Evolutionary conservation across 1,284 basidiomycete species (phyloP).

Genomic region (Cryptococcus hybrid): DNA sequence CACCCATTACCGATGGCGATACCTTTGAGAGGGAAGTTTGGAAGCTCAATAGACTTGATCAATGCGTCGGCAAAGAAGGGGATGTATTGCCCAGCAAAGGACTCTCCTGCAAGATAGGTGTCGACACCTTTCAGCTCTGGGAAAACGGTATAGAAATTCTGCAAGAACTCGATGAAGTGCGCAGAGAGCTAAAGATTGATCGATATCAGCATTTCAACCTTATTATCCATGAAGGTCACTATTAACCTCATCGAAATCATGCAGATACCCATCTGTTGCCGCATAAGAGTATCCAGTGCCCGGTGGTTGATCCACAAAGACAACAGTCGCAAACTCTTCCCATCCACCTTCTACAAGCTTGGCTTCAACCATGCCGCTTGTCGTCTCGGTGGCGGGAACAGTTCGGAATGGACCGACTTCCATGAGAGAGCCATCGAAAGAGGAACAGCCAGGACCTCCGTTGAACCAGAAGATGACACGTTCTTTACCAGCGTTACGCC

Average conservation of each 20-base stretch:
- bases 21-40: conserved; percentile 63
- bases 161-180: conserved; percentile 80
- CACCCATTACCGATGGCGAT: conserved; percentile 95
- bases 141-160: conserved; percentile 85
- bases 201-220: too few relatives aligned
- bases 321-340: conserved; percentile 98
- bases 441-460: conserved; percentile 93
- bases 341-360: conserved; percentile 83
- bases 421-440: conserved; percentile 98
- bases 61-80: conserved; percentile 89
- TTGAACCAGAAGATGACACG: conserved; percentile 96
- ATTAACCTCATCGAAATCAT: conserved; percentile 67
- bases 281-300: conserved; percentile 93
- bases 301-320: conserved; percentile 96
- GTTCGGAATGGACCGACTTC: conserved; percentile 90
- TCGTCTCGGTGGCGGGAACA: conserved; percentile 47
- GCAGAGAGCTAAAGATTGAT: conserved; percentile 61
- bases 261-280: conserved; percentile 79
- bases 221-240: too few relatives aligned
- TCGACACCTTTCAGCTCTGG: conserved; percentile 83
- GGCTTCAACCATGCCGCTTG: conserved; percentile 66
- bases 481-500: conserved; percentile 80
- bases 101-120: conserved; percentile 89
- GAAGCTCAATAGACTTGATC: conserved; percentile 61
- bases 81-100: conserved; percentile 98